Base-by-base conservation (phyloP, 2,329 filamentous ascomycete genomes). In the Colletotrichum aenigma region DNA sequence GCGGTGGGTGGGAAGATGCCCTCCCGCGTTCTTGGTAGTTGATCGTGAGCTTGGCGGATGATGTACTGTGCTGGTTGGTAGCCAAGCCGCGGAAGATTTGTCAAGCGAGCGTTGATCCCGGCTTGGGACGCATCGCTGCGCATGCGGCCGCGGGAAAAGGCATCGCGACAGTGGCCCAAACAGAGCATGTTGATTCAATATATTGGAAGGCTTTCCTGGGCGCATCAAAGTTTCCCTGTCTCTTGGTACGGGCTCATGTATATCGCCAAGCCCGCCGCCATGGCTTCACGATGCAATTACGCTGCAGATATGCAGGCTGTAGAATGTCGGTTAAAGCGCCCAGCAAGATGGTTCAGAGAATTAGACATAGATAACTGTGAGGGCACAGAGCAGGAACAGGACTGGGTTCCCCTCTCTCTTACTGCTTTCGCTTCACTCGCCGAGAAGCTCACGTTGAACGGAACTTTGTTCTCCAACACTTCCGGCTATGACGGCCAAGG, bases 1-100 rank as follows among this genome's bases (percentile, higher is more conserved):
- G 73, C 56, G 34, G 16, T 24, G n/a, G n/a, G n/a, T 52, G 43
- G 43, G n/a, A 52, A 52, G 43, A 52, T 21, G 43, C 4, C 6
- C 43, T 58, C 58, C 32, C 43, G 56, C 62, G 34, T 56, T 52
- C 70, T 75, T 68, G 70, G 64, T 75, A 48, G 70, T 56, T 64
- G 70, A 75, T 75, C 73, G 70, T 73, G 56, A 73, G 55, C 73
- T 75, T 75, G 73, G 73, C 73, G 32, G 43, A 21, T 43, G 21
- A 34, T 26, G 36, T 21, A 52, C 43, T 48, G 43, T 3, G 1
- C 10, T 30, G 13, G 26, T n/a, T 24, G 26, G 21, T 43, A 58
- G 70, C 56, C 64, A 73, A 75, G 56, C 36, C 64, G 64, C 58
- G 48, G 58, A 68, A 28, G 21, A 68, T 75, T 69, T 68, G 38